Conservation (phyloP, 2,329 filamentous ascomycete genomes). For the Periconia sp. region DNA sequence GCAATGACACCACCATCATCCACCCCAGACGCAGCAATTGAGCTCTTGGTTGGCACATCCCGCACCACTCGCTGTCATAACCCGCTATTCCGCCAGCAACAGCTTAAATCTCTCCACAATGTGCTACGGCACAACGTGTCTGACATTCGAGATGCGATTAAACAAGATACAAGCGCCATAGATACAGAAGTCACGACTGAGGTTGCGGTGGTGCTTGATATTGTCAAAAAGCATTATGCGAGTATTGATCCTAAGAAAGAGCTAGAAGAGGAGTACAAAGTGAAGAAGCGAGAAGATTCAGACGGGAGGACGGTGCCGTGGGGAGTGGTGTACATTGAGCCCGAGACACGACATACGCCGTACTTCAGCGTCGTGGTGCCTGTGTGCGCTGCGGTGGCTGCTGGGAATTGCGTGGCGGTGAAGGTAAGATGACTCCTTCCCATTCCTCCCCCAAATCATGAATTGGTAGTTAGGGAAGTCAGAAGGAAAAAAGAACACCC, state of each 20-base stretch:
- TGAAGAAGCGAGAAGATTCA: constrained; percentile 46
- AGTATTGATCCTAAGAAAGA: constrained; percentile 43
- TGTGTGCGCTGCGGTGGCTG: constrained; percentile 51
- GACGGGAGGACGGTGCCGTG: constrained; percentile 33
- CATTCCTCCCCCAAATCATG: no score
- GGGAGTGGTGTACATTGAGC: constrained; percentile 53
- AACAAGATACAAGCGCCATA: constrained; percentile 41
- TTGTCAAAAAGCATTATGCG: constrained; percentile 44
- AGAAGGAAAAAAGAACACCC: background rate
- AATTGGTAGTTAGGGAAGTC: no score
- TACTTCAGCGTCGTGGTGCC: constrained; percentile 52
- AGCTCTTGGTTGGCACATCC: constrained; percentile 43
- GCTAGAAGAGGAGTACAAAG: constrained; percentile 46
- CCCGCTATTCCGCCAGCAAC: constrained; percentile 49
- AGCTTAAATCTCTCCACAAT: constrained; percentile 49
- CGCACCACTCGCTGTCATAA: constrained; percentile 51
- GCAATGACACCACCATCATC: constrained; percentile 13
- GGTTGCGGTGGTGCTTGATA: constrained; percentile 43
- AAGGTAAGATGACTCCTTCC: no score
- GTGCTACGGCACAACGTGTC: constrained; percentile 38
- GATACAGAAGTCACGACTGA: constrained; percentile 46
- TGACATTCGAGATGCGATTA: constrained; percentile 45
- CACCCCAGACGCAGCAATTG: constrained; percentile 25
- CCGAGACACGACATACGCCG: constrained; percentile 48
- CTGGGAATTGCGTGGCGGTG: constrained; percentile 55